Evolutionary conservation across 2,329 filamentous ascomycete genomes (phyloP).

Genomic region (Huntiella abstrusa): DNA sequence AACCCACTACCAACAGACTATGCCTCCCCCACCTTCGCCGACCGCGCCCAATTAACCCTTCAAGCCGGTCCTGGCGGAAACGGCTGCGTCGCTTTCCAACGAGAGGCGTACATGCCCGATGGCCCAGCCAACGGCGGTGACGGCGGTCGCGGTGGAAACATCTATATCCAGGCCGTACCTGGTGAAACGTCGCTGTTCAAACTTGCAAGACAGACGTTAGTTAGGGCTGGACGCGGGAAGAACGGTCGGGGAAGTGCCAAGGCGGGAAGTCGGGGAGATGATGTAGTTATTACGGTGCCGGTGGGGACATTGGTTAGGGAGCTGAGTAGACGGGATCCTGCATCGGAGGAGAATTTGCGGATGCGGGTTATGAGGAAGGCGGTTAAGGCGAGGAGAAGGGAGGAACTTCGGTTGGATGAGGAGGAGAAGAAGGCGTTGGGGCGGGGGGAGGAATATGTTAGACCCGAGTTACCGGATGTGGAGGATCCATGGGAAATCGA

Average conservation of each 20-base stretch:
- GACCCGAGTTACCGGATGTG: constrained; percentile 5
- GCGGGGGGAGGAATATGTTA: constrained; percentile 11
- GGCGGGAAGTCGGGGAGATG: constrained; percentile 64
- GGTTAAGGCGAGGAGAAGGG: constrained; percentile 18
- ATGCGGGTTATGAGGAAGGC: constrained; percentile 18
- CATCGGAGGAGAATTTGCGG: constrained; percentile 39
- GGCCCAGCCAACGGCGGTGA: constrained; percentile 91
- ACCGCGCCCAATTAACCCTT: constrained; percentile 62
- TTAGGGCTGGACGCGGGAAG: constrained; percentile 58
- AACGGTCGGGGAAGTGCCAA: constrained; percentile 57
- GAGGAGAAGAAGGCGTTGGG: constrained; percentile 9
- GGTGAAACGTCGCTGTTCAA: constrained; percentile 91
- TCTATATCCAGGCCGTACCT: constrained; percentile 85
- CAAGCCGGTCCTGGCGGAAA: constrained; percentile 69
- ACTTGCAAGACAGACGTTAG: constrained; percentile 54
- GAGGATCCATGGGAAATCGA: constrained; percentile 23
- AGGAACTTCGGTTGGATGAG: constrained; percentile 20
- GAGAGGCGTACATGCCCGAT: constrained; percentile 74
- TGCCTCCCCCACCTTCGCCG: constrained; percentile 62
- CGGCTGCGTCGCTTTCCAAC: constrained; percentile 84
- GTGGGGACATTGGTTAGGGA: constrained; percentile 84
- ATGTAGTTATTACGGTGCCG: constrained; percentile 75
- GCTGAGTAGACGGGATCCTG: constrained; percentile 57
- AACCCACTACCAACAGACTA: constrained; percentile 77
- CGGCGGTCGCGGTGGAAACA: constrained; percentile 73